Conservation (phyloP, 768 basidiomycete species). For the Flagelloscypha sp. region DNA sequence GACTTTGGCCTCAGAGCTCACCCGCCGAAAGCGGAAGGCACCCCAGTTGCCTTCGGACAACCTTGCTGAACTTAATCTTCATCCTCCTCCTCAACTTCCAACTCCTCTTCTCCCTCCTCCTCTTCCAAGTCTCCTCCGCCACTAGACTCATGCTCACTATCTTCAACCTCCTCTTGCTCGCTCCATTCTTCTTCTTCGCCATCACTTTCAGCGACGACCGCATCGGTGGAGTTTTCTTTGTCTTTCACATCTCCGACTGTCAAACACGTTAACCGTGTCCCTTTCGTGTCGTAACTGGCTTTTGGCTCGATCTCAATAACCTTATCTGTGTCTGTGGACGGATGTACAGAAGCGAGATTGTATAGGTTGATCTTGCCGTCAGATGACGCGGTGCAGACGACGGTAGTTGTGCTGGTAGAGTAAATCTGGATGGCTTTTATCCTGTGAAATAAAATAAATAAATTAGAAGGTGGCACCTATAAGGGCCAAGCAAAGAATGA, state of each 20-base stretch:
- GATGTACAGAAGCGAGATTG: constrained; percentile 52
- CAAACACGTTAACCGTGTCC: constrained; percentile 75
- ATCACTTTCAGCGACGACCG: constrained; percentile 4
- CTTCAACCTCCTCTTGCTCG: constrained; percentile 24
- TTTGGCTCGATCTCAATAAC: constrained; percentile 42
- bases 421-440: constrained; percentile 71
- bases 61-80: constrained; percentile 20
- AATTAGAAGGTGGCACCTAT: not conserved
- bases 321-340: constrained; percentile 18
- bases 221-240: constrained; percentile 10
- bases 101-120: constrained; percentile 17
- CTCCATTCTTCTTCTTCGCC: constrained; percentile 20
- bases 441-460: constrained; percentile 27
- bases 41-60: too few species aligned
- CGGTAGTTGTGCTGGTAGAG: constrained; percentile 35
- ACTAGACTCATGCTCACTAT: constrained; percentile 21
- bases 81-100: constrained; percentile 13
- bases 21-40: too few species aligned
- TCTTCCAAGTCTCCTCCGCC: constrained; percentile 14
- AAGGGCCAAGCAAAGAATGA: constrained; percentile 2
- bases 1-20: too few species aligned
- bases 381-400: constrained; percentile 76
- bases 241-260: constrained; percentile 46
- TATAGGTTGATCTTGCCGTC: constrained; percentile 81
- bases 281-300: constrained; percentile 74